These are phyloP conservation scores for Abrus pulchellus DNA, from an alignment of 306 rosid genomes.

Conservation along the genomic window DNA sequence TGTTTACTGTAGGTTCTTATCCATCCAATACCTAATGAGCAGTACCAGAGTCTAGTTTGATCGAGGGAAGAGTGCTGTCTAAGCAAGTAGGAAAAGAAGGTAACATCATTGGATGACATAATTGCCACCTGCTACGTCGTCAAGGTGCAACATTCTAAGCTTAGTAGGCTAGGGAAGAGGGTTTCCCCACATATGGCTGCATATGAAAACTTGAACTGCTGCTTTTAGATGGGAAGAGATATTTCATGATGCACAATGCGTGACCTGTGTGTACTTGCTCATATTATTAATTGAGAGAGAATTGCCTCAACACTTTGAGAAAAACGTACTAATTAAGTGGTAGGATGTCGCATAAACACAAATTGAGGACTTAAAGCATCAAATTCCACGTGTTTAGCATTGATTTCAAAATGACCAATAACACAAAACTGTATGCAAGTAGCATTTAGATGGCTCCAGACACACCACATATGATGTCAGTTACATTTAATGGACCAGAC, in stretches of 20 bases:
- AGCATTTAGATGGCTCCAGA: slow-evolving; percentile 5
- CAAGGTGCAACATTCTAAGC: slow-evolving; percentile 6
- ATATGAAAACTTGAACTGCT: slow-evolving; percentile 10
- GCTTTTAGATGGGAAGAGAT: slow-evolving; percentile 1
- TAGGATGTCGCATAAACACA: not conserved
- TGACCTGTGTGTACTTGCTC: not conserved
- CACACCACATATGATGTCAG: not conserved
- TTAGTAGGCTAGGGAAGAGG: not conserved
- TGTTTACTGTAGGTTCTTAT: not conserved
- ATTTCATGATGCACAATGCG: slow-evolving; percentile 3
- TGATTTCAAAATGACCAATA: slow-evolving; percentile 2
- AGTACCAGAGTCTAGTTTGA: not conserved
- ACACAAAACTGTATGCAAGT: not conserved
- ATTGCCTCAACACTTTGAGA: not conserved
- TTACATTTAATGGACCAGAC: not conserved
- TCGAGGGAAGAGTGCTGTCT: not conserved
- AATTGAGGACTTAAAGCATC: slow-evolving; percentile 6
- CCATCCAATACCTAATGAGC: not conserved
- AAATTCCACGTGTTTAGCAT: not conserved
- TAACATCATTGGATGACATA: not conserved
- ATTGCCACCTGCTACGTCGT: not conserved
- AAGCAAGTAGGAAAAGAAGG: not conserved
- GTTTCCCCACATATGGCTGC: not conserved
- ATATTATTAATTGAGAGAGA: not conserved
- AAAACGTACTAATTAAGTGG: not conserved